These are phyloP conservation scores for Oemleria cerasiformis DNA, from an alignment of 306 rosid genomes.

Conservation along the genomic window DNA sequence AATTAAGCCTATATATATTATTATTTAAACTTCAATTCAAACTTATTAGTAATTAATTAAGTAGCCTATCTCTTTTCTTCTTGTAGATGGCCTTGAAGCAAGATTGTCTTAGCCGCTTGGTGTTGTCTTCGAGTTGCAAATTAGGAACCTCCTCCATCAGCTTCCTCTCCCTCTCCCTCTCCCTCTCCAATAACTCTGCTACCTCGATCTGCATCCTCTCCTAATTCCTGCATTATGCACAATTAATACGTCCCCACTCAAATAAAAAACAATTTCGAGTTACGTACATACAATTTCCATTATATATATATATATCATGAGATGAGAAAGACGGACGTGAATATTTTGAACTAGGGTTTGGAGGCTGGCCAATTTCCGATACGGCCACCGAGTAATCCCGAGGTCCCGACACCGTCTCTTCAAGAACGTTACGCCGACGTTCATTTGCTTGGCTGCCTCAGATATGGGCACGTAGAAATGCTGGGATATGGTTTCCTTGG, in stretches of 20 bases:
- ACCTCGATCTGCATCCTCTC: not conserved
- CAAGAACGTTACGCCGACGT: not conserved
- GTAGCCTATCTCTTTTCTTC: too few relatives aligned
- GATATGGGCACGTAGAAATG: not conserved
- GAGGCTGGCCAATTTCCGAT: not conserved
- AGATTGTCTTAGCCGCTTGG: too few relatives aligned
- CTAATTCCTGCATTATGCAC: not conserved
- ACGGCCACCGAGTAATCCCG: not conserved
- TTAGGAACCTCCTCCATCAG: conserved; percentile 1
- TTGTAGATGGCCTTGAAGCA: too few relatives aligned
- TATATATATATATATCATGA: not conserved
- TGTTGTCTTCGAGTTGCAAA: not conserved
- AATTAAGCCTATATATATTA: too few relatives aligned
- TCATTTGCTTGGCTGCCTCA: conserved; percentile 2
- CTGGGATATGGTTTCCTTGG: not conserved
- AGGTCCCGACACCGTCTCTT: conserved; percentile 5
- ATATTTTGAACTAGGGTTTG: not conserved
- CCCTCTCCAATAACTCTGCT: not conserved
- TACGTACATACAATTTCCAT: too few relatives aligned
- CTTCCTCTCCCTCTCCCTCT: conserved; percentile 1
- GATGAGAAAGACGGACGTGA: not conserved
- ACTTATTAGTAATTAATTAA: too few relatives aligned
- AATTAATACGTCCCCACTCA: not conserved
- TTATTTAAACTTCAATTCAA: too few relatives aligned
- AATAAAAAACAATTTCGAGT: too few relatives aligned